These are phyloP conservation scores for Phytopythium ostracodes DNA, from an alignment of 352 stramenopile genomes.

Conservation along the genomic window DNA sequence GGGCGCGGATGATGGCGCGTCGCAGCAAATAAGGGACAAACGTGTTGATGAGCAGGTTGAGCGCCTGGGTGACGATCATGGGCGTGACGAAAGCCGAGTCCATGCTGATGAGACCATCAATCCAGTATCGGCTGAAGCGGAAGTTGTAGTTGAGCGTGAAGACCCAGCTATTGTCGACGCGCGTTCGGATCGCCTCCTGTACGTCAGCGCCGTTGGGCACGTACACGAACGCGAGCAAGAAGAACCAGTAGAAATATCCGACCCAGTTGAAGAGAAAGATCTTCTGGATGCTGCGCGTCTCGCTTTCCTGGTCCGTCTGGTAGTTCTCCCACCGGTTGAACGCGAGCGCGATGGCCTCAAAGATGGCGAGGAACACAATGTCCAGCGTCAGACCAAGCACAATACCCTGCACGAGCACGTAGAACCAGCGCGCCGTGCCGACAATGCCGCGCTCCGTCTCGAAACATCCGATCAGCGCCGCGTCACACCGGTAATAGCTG, in stretches of 20 bases:
- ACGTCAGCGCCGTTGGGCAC: slow-evolving; percentile 48
- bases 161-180: slow-evolving; percentile 32
- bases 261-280: slow-evolving; percentile 74
- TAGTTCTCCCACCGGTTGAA: slow-evolving; percentile 74
- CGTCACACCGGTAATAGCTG: slow-evolving; percentile 50
- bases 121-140: slow-evolving; percentile 57
- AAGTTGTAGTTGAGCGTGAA: slow-evolving; percentile 35
- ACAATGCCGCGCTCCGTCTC: slow-evolving; percentile 46
- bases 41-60: slow-evolving; percentile 67
- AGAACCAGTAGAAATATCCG: slow-evolving; percentile 74
- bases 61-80: slow-evolving; percentile 65
- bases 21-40: slow-evolving; percentile 55
- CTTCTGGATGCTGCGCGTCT: slow-evolving; percentile 50
- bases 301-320: slow-evolving; percentile 45
- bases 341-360: slow-evolving; percentile 39
- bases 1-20: slow-evolving; percentile 35
- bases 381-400: slow-evolving; percentile 58
- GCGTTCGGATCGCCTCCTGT: slow-evolving; percentile 33
- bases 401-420: slow-evolving; percentile 56
- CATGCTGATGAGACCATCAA: slow-evolving; percentile 55
- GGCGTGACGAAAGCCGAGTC: slow-evolving; percentile 62
- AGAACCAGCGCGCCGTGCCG: slow-evolving; percentile 59
- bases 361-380: slow-evolving; percentile 64
- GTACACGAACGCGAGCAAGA: slow-evolving; percentile 59
- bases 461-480: slow-evolving; percentile 46